A percentile compares a stretch with the other conserved stretches of the same genome.
Conservation (phyloP, 2,329 filamentous ascomycete genomes). For the Aspergillus pseudoglaucus region DNA sequence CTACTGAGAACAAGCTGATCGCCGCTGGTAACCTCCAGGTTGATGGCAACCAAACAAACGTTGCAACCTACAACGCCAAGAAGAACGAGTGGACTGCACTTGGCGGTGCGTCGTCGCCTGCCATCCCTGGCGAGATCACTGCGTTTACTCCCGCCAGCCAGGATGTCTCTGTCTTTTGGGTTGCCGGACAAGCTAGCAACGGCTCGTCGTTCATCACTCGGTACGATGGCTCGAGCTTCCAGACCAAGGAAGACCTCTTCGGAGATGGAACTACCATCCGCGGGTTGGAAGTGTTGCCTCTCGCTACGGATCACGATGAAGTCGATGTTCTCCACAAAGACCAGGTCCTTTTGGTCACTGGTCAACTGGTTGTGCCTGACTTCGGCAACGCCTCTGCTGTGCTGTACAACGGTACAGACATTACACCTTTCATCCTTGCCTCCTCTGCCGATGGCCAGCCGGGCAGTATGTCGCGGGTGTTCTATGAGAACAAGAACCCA, state of each 20-base stretch:
- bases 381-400: constrained; percentile 81
- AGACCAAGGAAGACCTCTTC: constrained; percentile 57
- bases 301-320: constrained; percentile 61
- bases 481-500: constrained; percentile 73
- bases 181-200: constrained; percentile 63
- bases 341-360: constrained; percentile 76
- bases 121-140: constrained; percentile 72
- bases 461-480: constrained; percentile 73
- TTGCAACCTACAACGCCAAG: constrained; percentile 68
- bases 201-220: constrained; percentile 73
- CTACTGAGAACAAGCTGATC: constrained; percentile 62
- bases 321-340: constrained; percentile 58
- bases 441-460: constrained; percentile 57
- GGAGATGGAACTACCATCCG: constrained; percentile 62
- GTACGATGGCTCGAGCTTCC: constrained; percentile 69
- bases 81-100: constrained; percentile 57
- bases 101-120: constrained; percentile 45
- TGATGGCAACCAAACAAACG: constrained; percentile 56
- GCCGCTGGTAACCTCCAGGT: constrained; percentile 71
- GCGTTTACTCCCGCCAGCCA: constrained; percentile 67
- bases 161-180: constrained; percentile 71
- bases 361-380: constrained; percentile 65
- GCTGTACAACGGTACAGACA: constrained; percentile 74
- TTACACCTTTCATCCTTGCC: constrained; percentile 75
- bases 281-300: constrained; percentile 72